Conservation (phyloP, 805 yeast species). For the Kodamaea leandrae region DNA sequence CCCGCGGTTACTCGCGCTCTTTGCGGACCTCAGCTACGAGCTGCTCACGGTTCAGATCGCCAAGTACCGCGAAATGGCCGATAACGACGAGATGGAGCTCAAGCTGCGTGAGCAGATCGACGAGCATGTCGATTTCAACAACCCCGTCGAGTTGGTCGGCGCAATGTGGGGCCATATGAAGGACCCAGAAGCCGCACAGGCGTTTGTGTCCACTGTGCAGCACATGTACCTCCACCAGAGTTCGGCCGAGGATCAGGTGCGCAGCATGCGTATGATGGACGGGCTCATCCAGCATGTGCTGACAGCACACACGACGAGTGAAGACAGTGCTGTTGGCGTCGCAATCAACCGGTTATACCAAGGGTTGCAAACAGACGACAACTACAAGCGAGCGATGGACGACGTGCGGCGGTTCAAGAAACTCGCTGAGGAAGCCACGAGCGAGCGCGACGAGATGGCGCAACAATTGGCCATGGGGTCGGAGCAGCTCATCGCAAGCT, state of each 20-base stretch:
- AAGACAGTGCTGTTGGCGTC: constrained; percentile 57
- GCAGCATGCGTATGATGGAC: constrained; percentile 61
- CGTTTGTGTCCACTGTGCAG: constrained; percentile 61
- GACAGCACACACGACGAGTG: constrained; percentile 48
- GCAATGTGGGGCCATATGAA: constrained; percentile 57
- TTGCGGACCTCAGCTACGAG: constrained; percentile 48
- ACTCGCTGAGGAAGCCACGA: constrained; percentile 28
- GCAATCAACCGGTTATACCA: constrained; percentile 73
- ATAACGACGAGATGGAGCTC: constrained; percentile 52
- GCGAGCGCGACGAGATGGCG: constrained; percentile 53
- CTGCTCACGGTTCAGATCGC: constrained; percentile 62
- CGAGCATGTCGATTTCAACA: constrained; percentile 55
- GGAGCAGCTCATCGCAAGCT: constrained; percentile 61
- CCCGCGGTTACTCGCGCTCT: constrained; percentile 17
- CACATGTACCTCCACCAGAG: constrained; percentile 57
- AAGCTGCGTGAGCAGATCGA: constrained; percentile 31
- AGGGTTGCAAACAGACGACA: constrained; percentile 78
- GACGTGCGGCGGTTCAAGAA: constrained; percentile 20
- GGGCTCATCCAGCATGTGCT: constrained; percentile 64
- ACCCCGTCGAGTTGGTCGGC: constrained; percentile 67
- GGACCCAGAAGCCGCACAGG: constrained; percentile 58
- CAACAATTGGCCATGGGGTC: constrained; percentile 72
- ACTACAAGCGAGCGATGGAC: constrained; percentile 65
- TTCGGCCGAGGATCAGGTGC: constrained; percentile 44
- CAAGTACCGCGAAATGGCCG: constrained; percentile 56